phyloP scores from a whole-genome alignment of 345 rosid genomes.

The Lepidium didymum region DNA sequence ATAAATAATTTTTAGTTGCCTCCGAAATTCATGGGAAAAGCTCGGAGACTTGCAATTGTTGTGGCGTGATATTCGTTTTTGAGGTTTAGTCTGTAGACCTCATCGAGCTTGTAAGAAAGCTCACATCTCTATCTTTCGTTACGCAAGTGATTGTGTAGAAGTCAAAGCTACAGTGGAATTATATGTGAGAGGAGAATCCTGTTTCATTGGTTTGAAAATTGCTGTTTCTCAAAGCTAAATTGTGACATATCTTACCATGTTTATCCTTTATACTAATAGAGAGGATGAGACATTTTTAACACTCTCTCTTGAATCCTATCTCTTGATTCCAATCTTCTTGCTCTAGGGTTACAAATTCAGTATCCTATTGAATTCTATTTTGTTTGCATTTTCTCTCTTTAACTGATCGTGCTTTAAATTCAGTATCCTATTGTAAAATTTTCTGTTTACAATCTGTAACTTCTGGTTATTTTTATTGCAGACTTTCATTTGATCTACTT shows the following conservation, averaged over 20 bases:
- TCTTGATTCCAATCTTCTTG: not conserved
- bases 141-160: not conserved
- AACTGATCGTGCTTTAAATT: not conserved
- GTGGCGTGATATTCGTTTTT: not conserved
- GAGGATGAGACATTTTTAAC: not conserved
- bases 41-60: not conserved
- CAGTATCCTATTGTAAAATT: not conserved
- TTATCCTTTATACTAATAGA: not conserved
- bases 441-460: not conserved
- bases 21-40: not conserved
- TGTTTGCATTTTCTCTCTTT: not conserved
- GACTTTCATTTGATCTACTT: not conserved
- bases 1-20: not conserved
- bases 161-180: conserved; percentile 2
- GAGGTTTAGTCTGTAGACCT: not conserved
- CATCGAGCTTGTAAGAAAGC: not conserved
- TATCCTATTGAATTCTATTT: not conserved
- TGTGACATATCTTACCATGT: not conserved
- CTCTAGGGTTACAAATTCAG: not conserved
- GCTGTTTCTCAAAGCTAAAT: not conserved
- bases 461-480: not conserved
- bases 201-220: not conserved
- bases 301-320: not conserved
- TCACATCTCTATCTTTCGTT: not conserved
- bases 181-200: not conserved